These are phyloP conservation scores for Talaromyces liani DNA, from an alignment of 495 filamentous ascomycete genomes.

Conservation along the genomic window DNA sequence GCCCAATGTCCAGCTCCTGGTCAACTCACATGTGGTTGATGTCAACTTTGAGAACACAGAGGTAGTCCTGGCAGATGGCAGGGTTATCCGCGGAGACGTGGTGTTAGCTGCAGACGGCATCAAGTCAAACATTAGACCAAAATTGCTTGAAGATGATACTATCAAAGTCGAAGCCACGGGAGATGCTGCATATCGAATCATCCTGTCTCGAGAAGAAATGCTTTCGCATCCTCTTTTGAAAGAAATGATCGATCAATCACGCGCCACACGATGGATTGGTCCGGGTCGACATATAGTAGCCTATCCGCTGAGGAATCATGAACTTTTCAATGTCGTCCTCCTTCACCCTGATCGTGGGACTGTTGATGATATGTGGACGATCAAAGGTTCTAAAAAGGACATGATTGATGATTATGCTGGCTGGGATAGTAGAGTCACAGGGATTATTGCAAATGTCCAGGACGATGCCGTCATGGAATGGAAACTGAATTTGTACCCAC, in stretches of 20 bases:
- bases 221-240: conserved; percentile 28
- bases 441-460: conserved; percentile 28
- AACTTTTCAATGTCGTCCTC: conserved; percentile 37
- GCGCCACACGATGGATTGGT: conserved; percentile 36
- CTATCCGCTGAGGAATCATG: conserved; percentile 35
- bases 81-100: conserved; percentile 29
- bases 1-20: conserved; percentile 27
- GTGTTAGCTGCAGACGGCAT: conserved; percentile 42
- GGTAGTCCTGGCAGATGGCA: conserved; percentile 29
- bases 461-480: conserved; percentile 56
- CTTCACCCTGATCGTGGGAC: conserved; percentile 30
- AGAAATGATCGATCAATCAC: conserved; percentile 27
- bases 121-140: conserved; percentile 31
- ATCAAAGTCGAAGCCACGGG: conserved; percentile 29
- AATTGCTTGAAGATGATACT: conserved; percentile 20
- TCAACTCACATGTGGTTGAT: conserved; percentile 25
- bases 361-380: conserved; percentile 37
- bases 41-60: conserved; percentile 24
- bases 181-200: conserved; percentile 39
- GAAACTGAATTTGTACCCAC: conserved; percentile 52
- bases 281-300: conserved; percentile 37
- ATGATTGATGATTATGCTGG: conserved; percentile 34
- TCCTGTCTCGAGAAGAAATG: conserved; percentile 30
- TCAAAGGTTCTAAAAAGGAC: conserved; percentile 31
- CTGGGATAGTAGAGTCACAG: conserved; percentile 28